Evolutionary conservation across 2,329 filamentous ascomycete genomes (phyloP).

Genomic region (Cyanodermella asteris): DNA sequence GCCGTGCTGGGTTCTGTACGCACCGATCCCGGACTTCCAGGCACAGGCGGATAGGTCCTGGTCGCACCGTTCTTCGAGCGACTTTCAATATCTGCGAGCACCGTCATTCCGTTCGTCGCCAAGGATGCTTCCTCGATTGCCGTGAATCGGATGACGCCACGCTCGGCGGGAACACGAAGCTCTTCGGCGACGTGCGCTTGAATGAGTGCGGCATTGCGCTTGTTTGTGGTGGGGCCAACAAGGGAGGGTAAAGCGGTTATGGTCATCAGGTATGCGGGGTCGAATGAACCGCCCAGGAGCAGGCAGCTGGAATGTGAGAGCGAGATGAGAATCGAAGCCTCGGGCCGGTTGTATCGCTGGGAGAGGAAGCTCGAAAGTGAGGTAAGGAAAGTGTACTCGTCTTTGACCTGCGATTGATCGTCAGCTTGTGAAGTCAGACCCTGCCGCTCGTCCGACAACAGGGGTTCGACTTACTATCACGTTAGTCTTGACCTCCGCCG

Average conservation of each 20-base stretch:
- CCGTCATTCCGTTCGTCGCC: constrained; percentile 48
- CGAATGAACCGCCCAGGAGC: constrained; percentile 50
- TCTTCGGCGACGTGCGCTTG: constrained; percentile 53
- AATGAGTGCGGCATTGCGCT: constrained; percentile 56
- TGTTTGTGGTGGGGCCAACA: constrained; percentile 54
- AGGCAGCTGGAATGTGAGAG: constrained; percentile 58
- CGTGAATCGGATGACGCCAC: constrained; percentile 54
- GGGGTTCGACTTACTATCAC: constrained; percentile 28
- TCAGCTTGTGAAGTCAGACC: constrained; percentile 8
- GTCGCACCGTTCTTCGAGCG: too few species aligned
- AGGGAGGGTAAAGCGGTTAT: constrained; percentile 48
- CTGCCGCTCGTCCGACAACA: constrained; percentile 1
- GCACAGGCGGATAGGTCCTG: too few species aligned
- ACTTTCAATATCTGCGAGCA: constrained; percentile 44
- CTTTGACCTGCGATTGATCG: constrained; percentile 35
- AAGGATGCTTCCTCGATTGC: constrained; percentile 49
- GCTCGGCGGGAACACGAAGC: constrained; percentile 40
- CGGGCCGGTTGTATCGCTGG: constrained; percentile 50
- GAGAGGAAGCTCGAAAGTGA: constrained; percentile 53
- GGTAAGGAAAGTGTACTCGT: constrained; percentile 53
- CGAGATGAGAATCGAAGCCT: constrained; percentile 51
- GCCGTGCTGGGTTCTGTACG: too few species aligned
- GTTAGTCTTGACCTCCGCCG: constrained; percentile 43
- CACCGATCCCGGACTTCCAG: too few species aligned
- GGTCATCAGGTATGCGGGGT: constrained; percentile 58